Base-by-base conservation (phyloP, 208 protist genomes). In the Leishmania braziliensis region DNA sequence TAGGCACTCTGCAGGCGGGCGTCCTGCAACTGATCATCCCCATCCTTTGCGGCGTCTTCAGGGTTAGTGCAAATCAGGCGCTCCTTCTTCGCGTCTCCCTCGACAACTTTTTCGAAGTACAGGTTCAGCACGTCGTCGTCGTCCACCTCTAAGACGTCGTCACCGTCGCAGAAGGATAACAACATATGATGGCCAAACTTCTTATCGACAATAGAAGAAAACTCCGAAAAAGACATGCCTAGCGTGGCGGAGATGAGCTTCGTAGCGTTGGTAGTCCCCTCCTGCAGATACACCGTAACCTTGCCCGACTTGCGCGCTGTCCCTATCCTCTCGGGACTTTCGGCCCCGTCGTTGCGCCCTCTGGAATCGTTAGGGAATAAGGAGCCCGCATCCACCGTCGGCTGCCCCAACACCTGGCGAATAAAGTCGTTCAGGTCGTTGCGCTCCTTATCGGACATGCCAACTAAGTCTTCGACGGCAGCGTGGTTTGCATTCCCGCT, bases 51-150 rank as follows among this genome's bases (percentile, higher is more conserved):
- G 14, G 79, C 86, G 1, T 50, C 63, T 5, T 85, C 82, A 18
- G 89, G 83, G 73, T 86, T 80, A 29, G 82, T 85, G 81, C 91
- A 95, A 74, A 96, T 92, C 16, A 97, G 85, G 86, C 93, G 95
- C 66, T 94, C 79, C 79, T 92, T 92, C 83, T 95, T 96, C 33
- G 87, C 86, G 48, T 89, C 88, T 4, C 80, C 79, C 50, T 86
- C 80, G 80, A 88, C 69, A 65, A 69, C 80, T 78, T 91, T 88
- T 75, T 96, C 92, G 18, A 97, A 86, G 84, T 95, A 97, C 92
- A 97, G 94, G 70, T 87, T 85, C 56, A 97, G 88, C 54, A 95
- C 90, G 70, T 97, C 92, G 56, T 96, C 92, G 74, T 97, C 94
- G 72, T 97, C 94, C 75, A 97, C 71, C 78, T 94, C 88, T 66